Conservation (phyloP, 352 stramenopile species). For the Phytophthora pini region DNA sequence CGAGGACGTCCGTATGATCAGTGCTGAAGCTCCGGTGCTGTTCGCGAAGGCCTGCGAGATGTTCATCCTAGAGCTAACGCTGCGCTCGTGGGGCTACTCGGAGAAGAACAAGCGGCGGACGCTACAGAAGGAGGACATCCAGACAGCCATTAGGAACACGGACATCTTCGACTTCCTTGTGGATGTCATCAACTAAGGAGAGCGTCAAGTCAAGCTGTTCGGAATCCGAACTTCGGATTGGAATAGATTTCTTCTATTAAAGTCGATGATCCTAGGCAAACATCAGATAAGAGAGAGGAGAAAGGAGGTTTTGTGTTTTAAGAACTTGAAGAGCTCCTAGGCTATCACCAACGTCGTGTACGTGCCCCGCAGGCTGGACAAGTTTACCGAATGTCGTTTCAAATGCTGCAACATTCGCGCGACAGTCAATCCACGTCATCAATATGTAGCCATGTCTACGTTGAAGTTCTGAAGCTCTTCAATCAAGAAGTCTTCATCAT, state of each 20-base stretch:
- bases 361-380: too few relatives aligned
- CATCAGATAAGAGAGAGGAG: constrained; percentile 1
- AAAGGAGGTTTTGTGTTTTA: neutral
- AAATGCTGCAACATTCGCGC: neutral
- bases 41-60: constrained; percentile 99
- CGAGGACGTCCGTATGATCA: constrained; percentile 99
- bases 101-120: constrained; percentile 93
- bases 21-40: constrained; percentile 96
- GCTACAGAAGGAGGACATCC: constrained; percentile 98
- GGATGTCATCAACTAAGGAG: constrained; percentile 91
- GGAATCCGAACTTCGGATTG: too few relatives aligned
- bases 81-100: constrained; percentile 92
- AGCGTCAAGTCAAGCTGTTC: neutral
- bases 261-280: constrained; percentile 8
- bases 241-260: constrained; percentile 2
- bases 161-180: constrained; percentile 99
- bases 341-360: neutral
- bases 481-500: neutral
- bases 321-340: neutral
- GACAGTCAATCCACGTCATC: constrained; percentile 9
- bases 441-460: constrained; percentile 4
- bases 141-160: constrained; percentile 97
- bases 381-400: constrained; percentile 3
- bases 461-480: constrained; percentile 6
- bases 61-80: constrained; percentile 99